Evolutionary conservation across 2,329 filamentous ascomycete genomes (phyloP), one percentile per base, ranked within the genome.

Genomic region (Ceratocystis lukuohia): DNA sequence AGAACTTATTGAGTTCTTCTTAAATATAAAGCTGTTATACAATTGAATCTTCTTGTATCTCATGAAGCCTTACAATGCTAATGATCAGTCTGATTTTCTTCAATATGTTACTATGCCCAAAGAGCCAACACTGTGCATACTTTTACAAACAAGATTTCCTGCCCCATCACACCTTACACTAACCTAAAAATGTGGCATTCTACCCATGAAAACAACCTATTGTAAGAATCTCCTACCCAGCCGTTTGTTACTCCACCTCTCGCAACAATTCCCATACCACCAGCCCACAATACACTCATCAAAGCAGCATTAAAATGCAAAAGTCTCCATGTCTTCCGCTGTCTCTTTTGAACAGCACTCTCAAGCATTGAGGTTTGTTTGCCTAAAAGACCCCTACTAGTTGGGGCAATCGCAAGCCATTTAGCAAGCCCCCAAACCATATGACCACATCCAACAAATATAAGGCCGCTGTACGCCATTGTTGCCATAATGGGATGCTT

Each of bases 371-470:
- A 68, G 77, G 75, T 73, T 71, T 76, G 73, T 77, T 72, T 75
- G 1, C 73, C 79, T 73, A 71, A 75, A 73, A 71, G 77, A 77
- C 74, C 84, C 71, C 75, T 81, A 69, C 77, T 79, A 1, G 80
- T 79, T 22, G 87, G 86, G 63, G 85, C 80, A 61, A 82, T 78
- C 0, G 85, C 85, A 68, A 92, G 77, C 88, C 90, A 96, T 74
- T 84, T 88, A n/a, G 90, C 89, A 76, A 85, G 84, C 1, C 92
- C 92, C 84, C 91, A 95, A 6, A 89, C 83, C 74, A 92, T 85
- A 77, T 96, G 92, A 68, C 86, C 89, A 28, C 83, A 85, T 0
- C 85, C 88, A 0, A 87, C 76, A 17, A 77, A 78, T 5, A 96
- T 78, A 62, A 96, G 78, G 1, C 85, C 80, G 1, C 78, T 72